Percentiles rank a stretch among this genome's conserved stretches.
Evolutionary conservation across 1,139 yeast genomes (phyloP).

Genomic region (Saccharomyces hybrid): DNA sequence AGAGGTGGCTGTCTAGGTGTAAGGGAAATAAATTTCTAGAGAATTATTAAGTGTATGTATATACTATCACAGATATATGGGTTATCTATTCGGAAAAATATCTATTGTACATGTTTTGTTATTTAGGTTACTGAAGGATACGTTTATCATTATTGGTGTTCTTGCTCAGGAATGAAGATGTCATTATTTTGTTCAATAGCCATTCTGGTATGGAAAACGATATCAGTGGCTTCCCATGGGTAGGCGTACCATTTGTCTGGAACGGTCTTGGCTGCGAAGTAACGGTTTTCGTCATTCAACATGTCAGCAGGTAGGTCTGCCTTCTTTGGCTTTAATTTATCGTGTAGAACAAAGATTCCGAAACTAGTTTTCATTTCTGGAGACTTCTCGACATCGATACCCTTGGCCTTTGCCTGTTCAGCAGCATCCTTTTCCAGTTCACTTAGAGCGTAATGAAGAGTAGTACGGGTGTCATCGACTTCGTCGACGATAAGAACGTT

Average conservation of each 20-base stretch:
- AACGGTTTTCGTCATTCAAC: conserved; percentile 41
- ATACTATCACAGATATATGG: neutral
- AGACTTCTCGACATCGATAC: conserved; percentile 34
- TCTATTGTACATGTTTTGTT: neutral
- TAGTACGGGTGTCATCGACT: conserved; percentile 63
- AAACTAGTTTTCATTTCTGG: conserved; percentile 54
- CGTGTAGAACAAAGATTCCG: conserved; percentile 87
- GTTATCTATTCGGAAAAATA: neutral
- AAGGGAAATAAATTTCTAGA: neutral
- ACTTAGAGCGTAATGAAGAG: conserved; percentile 52
- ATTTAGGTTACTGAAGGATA: neutral
- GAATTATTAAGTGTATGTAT: neutral
- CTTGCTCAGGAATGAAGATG: conserved; percentile 27
- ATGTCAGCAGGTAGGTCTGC: conserved; percentile 54
- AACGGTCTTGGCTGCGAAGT: conserved; percentile 84
- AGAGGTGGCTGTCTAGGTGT: neutral
- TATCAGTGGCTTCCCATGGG: conserved; percentile 94
- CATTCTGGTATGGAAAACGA: conserved; percentile 73
- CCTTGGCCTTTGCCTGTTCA: conserved; percentile 41
- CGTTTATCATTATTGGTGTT: neutral
- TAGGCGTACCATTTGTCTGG: conserved; percentile 96
- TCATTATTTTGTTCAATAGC: conserved; percentile 74
- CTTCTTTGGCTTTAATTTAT: conserved; percentile 80
- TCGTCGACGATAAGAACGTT: conserved; percentile 60
- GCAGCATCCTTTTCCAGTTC: conserved; percentile 52